A percentile compares a stretch with the other conserved stretches of the same genome.
Conservation (phyloP, 2,329 filamentous ascomycete species). For the Onygena corvina region DNA sequence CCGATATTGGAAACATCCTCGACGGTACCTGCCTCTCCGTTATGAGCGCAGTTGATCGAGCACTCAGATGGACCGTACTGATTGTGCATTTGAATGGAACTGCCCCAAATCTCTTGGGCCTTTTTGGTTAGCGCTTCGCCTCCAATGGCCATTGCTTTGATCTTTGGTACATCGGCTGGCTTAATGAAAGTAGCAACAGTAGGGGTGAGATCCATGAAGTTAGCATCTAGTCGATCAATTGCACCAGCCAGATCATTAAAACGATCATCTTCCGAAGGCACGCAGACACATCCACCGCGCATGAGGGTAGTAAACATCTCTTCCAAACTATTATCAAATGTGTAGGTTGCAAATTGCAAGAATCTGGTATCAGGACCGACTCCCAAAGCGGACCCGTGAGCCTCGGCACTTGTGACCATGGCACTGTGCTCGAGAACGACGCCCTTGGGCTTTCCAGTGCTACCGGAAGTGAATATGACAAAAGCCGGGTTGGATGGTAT, state of each 20-base stretch:
- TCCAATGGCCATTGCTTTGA: slow-evolving; percentile 27
- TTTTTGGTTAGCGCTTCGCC: slow-evolving; percentile 26
- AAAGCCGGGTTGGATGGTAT: slow-evolving; percentile 65
- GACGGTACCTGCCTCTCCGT: slow-evolving; percentile 10
- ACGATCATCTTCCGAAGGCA: slow-evolving; percentile 33
- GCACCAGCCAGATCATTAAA: slow-evolving; percentile 36
- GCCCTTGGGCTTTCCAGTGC: slow-evolving; percentile 74
- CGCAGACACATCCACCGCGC: slow-evolving; percentile 34
- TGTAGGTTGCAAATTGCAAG: slow-evolving; percentile 35
- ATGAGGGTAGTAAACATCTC: slow-evolving; percentile 25
- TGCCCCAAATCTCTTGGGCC: slow-evolving; percentile 16
- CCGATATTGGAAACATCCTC: slow-evolving; percentile 15
- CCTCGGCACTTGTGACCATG: slow-evolving; percentile 21
- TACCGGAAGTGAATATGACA: slow-evolving; percentile 71
- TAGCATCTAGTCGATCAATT: slow-evolving; percentile 38
- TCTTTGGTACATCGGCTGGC: slow-evolving; percentile 28
- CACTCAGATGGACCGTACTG: slow-evolving; percentile 18
- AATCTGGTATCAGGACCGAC: slow-evolving; percentile 24
- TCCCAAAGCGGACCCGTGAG: slow-evolving; percentile 35
- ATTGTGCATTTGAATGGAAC: slow-evolving; percentile 14
- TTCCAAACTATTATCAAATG: slow-evolving; percentile 34
- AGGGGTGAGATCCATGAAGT: slow-evolving; percentile 45
- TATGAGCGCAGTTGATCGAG: slow-evolving; percentile 15
- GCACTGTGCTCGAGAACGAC: slow-evolving; percentile 60
- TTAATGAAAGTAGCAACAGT: slow-evolving; percentile 38